Evolutionary conservation across 2,329 filamentous ascomycete genomes (phyloP), one percentile per base, ranked within the genome.

Genomic region (Cryphonectria japonica): DNA sequence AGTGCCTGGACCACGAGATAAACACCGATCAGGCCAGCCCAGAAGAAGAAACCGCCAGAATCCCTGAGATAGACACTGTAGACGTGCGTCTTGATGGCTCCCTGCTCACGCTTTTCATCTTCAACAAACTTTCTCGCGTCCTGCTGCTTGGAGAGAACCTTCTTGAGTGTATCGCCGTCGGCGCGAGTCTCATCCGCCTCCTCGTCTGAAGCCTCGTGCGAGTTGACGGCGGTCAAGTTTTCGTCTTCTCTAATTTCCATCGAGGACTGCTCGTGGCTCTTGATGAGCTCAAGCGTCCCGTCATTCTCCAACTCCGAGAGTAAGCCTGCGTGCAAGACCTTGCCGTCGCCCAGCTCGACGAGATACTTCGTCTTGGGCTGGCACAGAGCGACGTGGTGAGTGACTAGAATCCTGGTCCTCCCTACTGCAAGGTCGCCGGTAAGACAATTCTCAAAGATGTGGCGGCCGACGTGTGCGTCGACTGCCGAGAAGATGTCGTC

Each of bases 401-500:
- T 96, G 37, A 94, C 93, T 4, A 96, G 82, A 64, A 96, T 93
- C 41, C 93, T 84, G 1, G 93, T 96, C 69, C 93, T 84, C 0
- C 89, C 90, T 32, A 84, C 80, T 72, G 91, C 91, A 11, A 95
- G 85, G 66, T 92, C 87, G 6, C 93, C 93, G 2, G 87, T 90
- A 2, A 95, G 83, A 72, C 91, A 94, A 70, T 93, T 87, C 74
- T 95, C 92, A 74, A 93, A 94, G 65, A 95, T 90, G 76, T 93
- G 91, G 39, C 92, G 88, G 22, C 93, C 93, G 41, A 94, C 93
- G 76, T 95, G 92, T 3, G 92, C 91, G 79, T 97, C 93, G 11
- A 96, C 89, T 13, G 93, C 90, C 77, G 91, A 93, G 79, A 97
- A 95, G 57, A 95, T 93, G 77, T 97, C 93, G 78, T 97, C 93